Conservation (phyloP, 768 basidiomycete genomes). For the Mycena olivaceomarginata region DNA sequence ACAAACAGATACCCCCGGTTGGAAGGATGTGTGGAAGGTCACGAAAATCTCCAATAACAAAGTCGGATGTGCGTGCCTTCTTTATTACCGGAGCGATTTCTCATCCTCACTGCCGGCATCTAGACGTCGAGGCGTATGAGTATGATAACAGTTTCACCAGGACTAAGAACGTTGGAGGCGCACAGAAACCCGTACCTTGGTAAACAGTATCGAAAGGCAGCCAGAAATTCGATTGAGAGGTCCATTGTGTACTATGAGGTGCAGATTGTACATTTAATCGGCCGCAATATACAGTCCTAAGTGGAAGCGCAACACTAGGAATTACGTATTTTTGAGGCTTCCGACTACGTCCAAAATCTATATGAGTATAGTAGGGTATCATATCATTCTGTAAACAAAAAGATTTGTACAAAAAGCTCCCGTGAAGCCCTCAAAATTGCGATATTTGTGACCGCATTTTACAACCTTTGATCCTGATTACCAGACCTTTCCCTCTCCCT, state of each 20-base stretch:
- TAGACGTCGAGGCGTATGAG: slow-evolving; percentile 31
- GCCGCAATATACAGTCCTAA: too few relatives aligned
- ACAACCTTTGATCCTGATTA: too few relatives aligned
- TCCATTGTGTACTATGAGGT: slow-evolving; percentile 3
- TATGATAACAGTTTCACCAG: slow-evolving; percentile 19
- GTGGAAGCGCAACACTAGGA: too few relatives aligned
- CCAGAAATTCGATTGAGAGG: not conserved
- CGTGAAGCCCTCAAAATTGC: too few relatives aligned
- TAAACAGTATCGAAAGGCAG: slow-evolving; percentile 1
- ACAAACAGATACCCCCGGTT: slow-evolving; percentile 24
- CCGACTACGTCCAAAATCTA: too few relatives aligned
- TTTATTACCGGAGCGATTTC: slow-evolving; percentile 7
- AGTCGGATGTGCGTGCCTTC: slow-evolving; percentile 29
- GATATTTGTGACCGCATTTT: too few relatives aligned
- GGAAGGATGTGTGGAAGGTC: slow-evolving; percentile 29
- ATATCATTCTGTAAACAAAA: too few relatives aligned
- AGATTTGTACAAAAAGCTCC: too few relatives aligned
- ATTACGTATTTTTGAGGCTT: too few relatives aligned
- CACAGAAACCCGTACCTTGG: slow-evolving; percentile 9
- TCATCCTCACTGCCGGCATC: slow-evolving; percentile 7
- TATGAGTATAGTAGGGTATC: too few relatives aligned
- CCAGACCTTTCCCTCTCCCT: too few relatives aligned
- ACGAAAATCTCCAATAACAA: slow-evolving; percentile 16
- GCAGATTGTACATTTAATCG: slow-evolving; percentile 1
- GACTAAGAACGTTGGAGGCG: slow-evolving; percentile 21